Conservation (phyloP, 2,329 filamentous ascomycete species). For the Curvularia lunata region DNA sequence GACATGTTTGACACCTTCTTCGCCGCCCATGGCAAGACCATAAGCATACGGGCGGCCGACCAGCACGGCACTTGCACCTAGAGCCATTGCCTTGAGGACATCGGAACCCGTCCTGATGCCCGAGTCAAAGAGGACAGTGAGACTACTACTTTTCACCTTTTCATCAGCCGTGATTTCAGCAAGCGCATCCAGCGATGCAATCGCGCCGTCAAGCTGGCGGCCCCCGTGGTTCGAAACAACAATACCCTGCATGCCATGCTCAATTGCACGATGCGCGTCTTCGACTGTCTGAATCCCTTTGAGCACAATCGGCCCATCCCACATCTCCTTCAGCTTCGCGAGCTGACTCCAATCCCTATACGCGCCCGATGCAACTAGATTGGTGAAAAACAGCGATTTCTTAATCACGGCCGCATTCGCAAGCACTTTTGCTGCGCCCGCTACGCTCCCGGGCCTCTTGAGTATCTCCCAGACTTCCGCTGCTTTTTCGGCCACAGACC, state of each 20-base stretch:
- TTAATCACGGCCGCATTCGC: conserved; percentile 43
- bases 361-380: conserved; percentile 43
- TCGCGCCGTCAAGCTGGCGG: conserved; percentile 46
- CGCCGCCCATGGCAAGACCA: conserved; percentile 47
- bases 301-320: conserved; percentile 49
- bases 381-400: conserved; percentile 47
- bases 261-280: conserved; percentile 45
- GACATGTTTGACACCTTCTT: conserved; percentile 48
- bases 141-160: conserved; percentile 36
- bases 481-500: conserved; percentile 41
- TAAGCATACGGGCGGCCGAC: conserved; percentile 48
- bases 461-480: conserved; percentile 48
- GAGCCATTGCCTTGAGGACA: conserved; percentile 46
- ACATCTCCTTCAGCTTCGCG: conserved; percentile 40
- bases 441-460: conserved; percentile 44
- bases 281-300: conserved; percentile 50
- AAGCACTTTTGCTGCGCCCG: conserved; percentile 43
- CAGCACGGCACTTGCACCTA: conserved; percentile 47
- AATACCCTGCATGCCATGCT: conserved; percentile 47
- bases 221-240: conserved; percentile 50
- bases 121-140: conserved; percentile 47
- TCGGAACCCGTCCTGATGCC: conserved; percentile 47
- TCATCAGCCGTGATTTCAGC: conserved; percentile 46
- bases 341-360: conserved; percentile 47
- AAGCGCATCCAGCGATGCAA: conserved; percentile 44